A percentile compares a stretch with the other conserved stretches of the same genome.
These are phyloP conservation scores for Escovopsis sp. DNA, from an alignment of 2,329 filamentous ascomycete genomes.

Conservation along the genomic window DNA sequence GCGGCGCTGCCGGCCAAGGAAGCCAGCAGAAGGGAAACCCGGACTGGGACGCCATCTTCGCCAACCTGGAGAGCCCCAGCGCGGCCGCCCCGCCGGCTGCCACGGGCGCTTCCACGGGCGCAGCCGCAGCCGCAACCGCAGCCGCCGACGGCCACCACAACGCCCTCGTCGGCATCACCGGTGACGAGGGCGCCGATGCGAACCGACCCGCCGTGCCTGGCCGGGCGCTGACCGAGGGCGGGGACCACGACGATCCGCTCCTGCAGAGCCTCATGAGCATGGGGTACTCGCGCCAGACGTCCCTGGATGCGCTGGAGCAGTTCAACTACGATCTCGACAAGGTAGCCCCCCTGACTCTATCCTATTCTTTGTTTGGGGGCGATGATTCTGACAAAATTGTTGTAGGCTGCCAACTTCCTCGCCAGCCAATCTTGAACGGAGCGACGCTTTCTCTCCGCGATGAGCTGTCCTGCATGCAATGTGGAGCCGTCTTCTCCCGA, in stretches of 20 bases:
- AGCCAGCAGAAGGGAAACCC: conserved; percentile 26
- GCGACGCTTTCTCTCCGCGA: no score
- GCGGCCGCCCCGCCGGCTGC: conserved; percentile 12
- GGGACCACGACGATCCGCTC: conserved; percentile 80
- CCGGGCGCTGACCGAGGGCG: conserved; percentile 55
- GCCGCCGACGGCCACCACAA: neutral
- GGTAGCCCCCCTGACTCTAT: conserved; percentile 32
- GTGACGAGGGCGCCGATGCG: conserved; percentile 9
- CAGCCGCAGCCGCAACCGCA: no score
- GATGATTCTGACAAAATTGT: conserved; percentile 7
- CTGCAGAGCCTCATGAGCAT: conserved; percentile 79
- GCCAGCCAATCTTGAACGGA: conserved; percentile 35
- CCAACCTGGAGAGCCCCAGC: conserved; percentile 49
- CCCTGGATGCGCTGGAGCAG: conserved; percentile 72
- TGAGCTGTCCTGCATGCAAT: no score
- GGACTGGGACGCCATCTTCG: conserved; percentile 94
- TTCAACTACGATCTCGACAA: conserved; percentile 93
- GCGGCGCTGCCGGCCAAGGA: conserved; percentile 20
- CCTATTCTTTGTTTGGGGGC: neutral
- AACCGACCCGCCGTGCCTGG: conserved; percentile 27
- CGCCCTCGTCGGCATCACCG: neutral
- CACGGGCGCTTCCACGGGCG: no score
- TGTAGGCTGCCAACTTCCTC: conserved; percentile 37
- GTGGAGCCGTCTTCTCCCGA: no score
- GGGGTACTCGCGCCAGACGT: conserved; percentile 65